Conservation (phyloP, 768 basidiomycete genomes). For the Trametes cubensis region DNA sequence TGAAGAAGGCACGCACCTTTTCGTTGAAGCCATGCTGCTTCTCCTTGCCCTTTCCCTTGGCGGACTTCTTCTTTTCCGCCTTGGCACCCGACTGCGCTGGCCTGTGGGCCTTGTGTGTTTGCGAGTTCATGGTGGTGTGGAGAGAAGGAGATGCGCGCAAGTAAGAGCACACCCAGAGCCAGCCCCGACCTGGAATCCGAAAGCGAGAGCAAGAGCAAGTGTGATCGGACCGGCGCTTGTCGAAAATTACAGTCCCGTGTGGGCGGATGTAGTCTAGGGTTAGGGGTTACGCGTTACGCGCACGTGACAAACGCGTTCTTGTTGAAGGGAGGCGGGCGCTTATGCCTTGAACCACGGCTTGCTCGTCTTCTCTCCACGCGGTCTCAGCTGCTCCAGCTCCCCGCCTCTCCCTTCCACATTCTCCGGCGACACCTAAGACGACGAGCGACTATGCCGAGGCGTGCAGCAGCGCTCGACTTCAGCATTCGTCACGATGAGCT, state of each 20-base stretch:
- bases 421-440: conserved; percentile 24
- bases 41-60: conserved; percentile 65
- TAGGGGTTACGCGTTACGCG: conserved; percentile 16
- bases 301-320: conserved; percentile 26
- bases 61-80: conserved; percentile 67
- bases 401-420: conserved; percentile 10
- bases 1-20: conserved; percentile 58
- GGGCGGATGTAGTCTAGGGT: conserved; percentile 3
- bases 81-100: conserved; percentile 72
- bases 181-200: background rate
- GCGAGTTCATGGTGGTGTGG: conserved; percentile 58
- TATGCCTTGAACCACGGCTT: conserved; percentile 18
- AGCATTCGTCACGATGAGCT: conserved; percentile 74
- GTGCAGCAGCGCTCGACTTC: conserved; percentile 39
- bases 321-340: conserved; percentile 24
- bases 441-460: conserved; percentile 23
- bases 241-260: conserved; percentile 7
- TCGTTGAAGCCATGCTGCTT: conserved; percentile 84
- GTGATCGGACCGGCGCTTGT: conserved; percentile 15
- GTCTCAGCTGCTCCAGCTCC: background rate
- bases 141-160: background rate
- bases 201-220: background rate
- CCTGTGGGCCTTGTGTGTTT: conserved; percentile 82
- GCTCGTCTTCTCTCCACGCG: background rate
- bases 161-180: background rate